Percentiles rank a stretch among this genome's conserved stretches.
Evolutionary conservation across 2,329 filamentous ascomycete species (phyloP).

Genomic region (Acarospora socialis): DNA sequence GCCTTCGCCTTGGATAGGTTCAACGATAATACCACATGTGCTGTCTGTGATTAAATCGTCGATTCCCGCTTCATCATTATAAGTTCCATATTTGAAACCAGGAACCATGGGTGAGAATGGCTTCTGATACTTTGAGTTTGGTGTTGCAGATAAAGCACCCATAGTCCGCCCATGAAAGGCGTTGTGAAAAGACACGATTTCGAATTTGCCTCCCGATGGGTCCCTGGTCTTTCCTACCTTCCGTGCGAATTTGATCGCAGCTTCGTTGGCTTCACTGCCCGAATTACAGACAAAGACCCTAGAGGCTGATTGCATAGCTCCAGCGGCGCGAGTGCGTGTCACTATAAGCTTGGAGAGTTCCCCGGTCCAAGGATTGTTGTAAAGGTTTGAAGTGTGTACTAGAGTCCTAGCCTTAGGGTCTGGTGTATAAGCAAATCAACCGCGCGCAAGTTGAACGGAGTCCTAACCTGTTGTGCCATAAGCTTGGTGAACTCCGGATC

Average conservation of each 20-base stretch:
- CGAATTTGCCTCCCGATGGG: slow-evolving; percentile 57
- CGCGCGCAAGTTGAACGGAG: background rate
- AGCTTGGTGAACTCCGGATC: slow-evolving; percentile 64
- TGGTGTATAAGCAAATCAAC: slow-evolving; percentile 1
- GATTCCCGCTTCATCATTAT: slow-evolving; percentile 66
- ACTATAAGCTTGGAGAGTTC: slow-evolving; percentile 75
- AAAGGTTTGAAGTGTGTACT: slow-evolving; percentile 87
- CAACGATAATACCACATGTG: slow-evolving; percentile 88
- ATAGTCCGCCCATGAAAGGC: slow-evolving; percentile 96
- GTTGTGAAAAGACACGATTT: slow-evolving; percentile 79
- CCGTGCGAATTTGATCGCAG: slow-evolving; percentile 89
- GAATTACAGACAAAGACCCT: slow-evolving; percentile 93
- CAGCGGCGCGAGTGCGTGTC: slow-evolving; percentile 62
- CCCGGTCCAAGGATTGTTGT: slow-evolving; percentile 93
- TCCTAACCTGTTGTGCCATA: slow-evolving; percentile 57
- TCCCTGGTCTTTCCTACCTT: slow-evolving; percentile 72
- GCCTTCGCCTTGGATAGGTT: slow-evolving; percentile 95
- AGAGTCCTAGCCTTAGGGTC: slow-evolving; percentile 49
- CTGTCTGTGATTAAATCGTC: slow-evolving; percentile 61
- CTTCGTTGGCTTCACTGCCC: slow-evolving; percentile 93
- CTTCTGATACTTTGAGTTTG: slow-evolving; percentile 93
- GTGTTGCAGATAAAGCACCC: slow-evolving; percentile 88
- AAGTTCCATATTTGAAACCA: slow-evolving; percentile 74
- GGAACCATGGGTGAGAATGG: slow-evolving; percentile 94
- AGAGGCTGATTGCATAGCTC: slow-evolving; percentile 65